These are phyloP conservation scores for Tetrapisispora nanseiensis DNA, from an alignment of 805 yeast species.

Conservation along the genomic window DNA sequence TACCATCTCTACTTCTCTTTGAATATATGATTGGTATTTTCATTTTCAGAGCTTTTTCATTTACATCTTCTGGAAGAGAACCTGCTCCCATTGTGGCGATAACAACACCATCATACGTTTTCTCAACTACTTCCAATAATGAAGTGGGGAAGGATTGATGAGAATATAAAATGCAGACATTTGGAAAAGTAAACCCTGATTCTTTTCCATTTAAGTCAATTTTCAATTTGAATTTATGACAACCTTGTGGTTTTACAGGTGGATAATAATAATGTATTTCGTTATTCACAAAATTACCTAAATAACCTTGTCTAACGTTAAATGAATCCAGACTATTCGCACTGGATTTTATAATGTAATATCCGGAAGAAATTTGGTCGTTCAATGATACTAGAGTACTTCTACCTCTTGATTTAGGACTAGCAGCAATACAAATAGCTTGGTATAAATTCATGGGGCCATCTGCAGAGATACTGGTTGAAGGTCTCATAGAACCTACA, in stretches of 20 bases:
- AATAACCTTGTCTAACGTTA: constrained; percentile 60
- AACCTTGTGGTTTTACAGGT: constrained; percentile 47
- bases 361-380: constrained; percentile 61
- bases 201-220: constrained; percentile 10
- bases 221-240: constrained; percentile 34
- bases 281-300: constrained; percentile 61
- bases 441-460: constrained; percentile 67
- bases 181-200: constrained; percentile 16
- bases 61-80: constrained; percentile 43
- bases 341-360: constrained; percentile 58
- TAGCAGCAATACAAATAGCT: constrained; percentile 55
- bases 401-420: constrained; percentile 40
- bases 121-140: constrained; percentile 38
- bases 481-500: constrained; percentile 70
- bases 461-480: constrained; percentile 59
- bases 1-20: constrained; percentile 61
- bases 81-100: constrained; percentile 70
- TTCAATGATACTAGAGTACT: constrained; percentile 57
- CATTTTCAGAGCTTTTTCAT: constrained; percentile 33
- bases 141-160: constrained; percentile 50
- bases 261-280: constrained; percentile 58
- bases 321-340: constrained; percentile 65
- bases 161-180: constrained; percentile 47
- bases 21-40: constrained; percentile 51
- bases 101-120: constrained; percentile 45